These are phyloP conservation scores for Saccharomycopsis fodiens DNA, from an alignment of 805 yeast genomes.

Conservation along the genomic window DNA sequence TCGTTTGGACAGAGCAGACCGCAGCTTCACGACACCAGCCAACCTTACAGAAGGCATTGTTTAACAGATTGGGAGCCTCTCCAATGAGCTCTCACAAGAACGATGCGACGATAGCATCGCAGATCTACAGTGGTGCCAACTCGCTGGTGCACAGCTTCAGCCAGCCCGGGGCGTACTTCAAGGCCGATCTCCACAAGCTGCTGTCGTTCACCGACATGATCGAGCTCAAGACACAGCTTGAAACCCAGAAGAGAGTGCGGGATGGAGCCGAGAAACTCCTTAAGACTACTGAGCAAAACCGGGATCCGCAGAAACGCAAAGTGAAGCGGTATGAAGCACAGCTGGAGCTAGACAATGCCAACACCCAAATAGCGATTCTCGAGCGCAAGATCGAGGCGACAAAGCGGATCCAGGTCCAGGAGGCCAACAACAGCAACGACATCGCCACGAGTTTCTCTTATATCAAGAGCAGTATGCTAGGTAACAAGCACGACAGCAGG, in stretches of 20 bases:
- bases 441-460: constrained; percentile 3
- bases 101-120: neutral
- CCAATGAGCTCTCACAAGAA: neutral
- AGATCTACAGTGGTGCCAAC: constrained; percentile 1
- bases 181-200: neutral
- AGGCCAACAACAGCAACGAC: constrained; percentile 2
- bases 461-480: neutral
- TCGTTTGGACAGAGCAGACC: too few species aligned
- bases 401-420: constrained; percentile 14
- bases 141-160: constrained; percentile 8
- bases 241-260: constrained; percentile 11
- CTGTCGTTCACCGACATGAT: constrained; percentile 9
- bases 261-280: constrained; percentile 9
- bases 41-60: too few species aligned
- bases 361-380: constrained; percentile 6
- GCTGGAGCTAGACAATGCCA: constrained; percentile 8
- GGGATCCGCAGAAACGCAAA: constrained; percentile 7
- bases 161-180: constrained; percentile 6
- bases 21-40: neutral
- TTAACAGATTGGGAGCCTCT: too few species aligned
- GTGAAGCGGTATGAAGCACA: constrained; percentile 11
- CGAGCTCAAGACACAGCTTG: constrained; percentile 11
- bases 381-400: constrained; percentile 16
- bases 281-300: constrained; percentile 4
- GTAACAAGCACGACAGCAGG: neutral